Conservation (phyloP, 1,284 basidiomycete species). For the Caloboletus inedulis region DNA sequence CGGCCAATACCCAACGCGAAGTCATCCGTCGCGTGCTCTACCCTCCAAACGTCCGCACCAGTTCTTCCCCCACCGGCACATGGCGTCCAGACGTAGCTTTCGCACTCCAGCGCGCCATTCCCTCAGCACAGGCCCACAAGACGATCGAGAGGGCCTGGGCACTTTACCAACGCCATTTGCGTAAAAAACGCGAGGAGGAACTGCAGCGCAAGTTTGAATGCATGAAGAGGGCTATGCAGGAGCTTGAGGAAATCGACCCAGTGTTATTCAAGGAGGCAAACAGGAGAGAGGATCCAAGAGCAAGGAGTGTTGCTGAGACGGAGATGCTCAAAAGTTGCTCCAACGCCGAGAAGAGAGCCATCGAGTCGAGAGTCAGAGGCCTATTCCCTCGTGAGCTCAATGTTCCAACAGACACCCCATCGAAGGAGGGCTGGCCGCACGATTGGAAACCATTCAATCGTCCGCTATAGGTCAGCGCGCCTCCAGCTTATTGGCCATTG, state of each 20-base stretch:
- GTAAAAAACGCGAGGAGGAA: conserved; percentile 66
- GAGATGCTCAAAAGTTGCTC: conserved; percentile 61
- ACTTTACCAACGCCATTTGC: conserved; percentile 72
- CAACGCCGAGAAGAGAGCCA: conserved; percentile 63
- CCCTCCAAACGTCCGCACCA: conserved; percentile 68
- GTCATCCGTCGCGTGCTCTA: conserved; percentile 77
- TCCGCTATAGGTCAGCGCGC: conserved; percentile 35
- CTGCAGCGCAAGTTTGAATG: conserved; percentile 69
- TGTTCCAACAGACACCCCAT: conserved; percentile 75
- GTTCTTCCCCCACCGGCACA: conserved; percentile 71
- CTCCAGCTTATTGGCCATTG: neutral
- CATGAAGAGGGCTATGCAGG: conserved; percentile 80
- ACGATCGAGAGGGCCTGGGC: conserved; percentile 93
- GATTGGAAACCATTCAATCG: conserved; percentile 67
- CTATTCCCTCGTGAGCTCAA: conserved; percentile 81
- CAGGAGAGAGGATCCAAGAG: conserved; percentile 69
- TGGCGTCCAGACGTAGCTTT: conserved; percentile 75
- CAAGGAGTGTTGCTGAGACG: conserved; percentile 54
- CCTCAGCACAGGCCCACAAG: conserved; percentile 85
- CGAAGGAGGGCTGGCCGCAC: conserved; percentile 73
- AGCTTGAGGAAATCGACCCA: conserved; percentile 66
- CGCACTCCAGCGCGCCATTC: conserved; percentile 72
- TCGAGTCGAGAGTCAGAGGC: conserved; percentile 77
- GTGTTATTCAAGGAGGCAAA: conserved; percentile 74
- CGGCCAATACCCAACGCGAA: conserved; percentile 62